These are phyloP conservation scores for Aspergillus neoniger DNA, from an alignment of 2,329 filamentous ascomycete genomes.

Conservation along the genomic window DNA sequence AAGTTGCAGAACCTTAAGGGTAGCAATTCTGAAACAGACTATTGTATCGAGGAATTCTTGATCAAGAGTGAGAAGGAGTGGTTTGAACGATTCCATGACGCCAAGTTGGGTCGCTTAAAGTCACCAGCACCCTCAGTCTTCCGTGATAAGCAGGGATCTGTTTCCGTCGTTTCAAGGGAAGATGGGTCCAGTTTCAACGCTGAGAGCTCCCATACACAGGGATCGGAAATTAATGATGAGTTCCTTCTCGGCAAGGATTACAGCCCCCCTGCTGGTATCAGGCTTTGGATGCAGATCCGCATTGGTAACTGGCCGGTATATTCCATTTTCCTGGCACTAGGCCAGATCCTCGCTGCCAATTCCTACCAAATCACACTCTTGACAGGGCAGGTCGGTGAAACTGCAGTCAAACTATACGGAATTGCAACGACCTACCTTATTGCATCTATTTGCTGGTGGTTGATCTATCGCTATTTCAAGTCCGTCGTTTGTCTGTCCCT, in stretches of 20 bases:
- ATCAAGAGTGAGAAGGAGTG: conserved; percentile 67
- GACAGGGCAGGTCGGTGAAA: conserved; percentile 62
- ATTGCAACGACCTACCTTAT: conserved; percentile 61
- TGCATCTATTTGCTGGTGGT: conserved; percentile 63
- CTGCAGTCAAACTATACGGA: conserved; percentile 59
- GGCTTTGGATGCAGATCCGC: conserved; percentile 56
- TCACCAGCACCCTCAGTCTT: conserved; percentile 37
- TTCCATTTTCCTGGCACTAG: conserved; percentile 60
- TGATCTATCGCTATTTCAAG: conserved; percentile 58
- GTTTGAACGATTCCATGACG: conserved; percentile 60
- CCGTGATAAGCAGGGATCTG: conserved; percentile 31
- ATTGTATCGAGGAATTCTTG: conserved; percentile 67
- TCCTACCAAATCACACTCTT: conserved; percentile 68
- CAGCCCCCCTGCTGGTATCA: conserved; percentile 56
- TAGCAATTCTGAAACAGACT: conserved; percentile 56
- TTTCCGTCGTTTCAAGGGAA: conserved; percentile 43
- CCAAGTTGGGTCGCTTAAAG: conserved; percentile 55
- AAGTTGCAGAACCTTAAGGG: conserved; percentile 57
- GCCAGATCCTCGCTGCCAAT: conserved; percentile 64
- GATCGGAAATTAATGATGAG: conserved; percentile 47
- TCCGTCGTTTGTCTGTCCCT: conserved; percentile 58
- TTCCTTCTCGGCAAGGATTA: conserved; percentile 59
- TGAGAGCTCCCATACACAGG: conserved; percentile 22
- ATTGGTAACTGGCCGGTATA: conserved; percentile 65
- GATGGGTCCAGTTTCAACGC: conserved; percentile 35